phyloP scores from a whole-genome alignment of 139 green algal species.

The Chlamydomonas sphaeroides region DNA sequence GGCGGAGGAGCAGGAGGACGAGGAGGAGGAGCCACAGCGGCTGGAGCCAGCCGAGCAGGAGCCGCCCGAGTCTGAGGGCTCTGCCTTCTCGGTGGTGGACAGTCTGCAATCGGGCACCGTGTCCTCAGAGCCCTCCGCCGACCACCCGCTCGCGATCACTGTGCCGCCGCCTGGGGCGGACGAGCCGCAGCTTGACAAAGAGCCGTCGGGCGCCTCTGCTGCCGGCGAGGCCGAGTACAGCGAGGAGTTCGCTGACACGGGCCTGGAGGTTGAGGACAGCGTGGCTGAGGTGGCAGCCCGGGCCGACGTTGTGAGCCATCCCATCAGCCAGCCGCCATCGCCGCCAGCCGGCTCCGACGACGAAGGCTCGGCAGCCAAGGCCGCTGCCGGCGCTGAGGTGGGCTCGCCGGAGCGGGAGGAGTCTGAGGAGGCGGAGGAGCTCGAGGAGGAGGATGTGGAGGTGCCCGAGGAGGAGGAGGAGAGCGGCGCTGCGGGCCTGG shows the following conservation, averaged over 20 bases:
- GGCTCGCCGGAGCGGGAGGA: not conserved
- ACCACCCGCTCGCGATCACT: not conserved
- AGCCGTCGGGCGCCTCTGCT: not conserved
- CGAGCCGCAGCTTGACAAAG: not conserved
- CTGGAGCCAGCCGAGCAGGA: not conserved
- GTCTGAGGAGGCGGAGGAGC: no score
- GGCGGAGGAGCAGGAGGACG: not conserved
- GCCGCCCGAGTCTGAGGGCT: not conserved
- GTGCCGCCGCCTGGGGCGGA: not conserved
- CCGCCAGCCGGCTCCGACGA: not conserved
- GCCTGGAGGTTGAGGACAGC: not conserved
- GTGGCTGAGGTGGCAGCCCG: no score
- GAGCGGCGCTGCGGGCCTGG: not conserved
- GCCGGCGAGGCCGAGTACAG: not conserved
- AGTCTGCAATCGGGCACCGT: not conserved
- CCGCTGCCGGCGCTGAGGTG: no score
- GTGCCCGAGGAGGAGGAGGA: not conserved
- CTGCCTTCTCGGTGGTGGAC: conserved; percentile 21
- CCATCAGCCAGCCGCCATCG: conserved; percentile 24
- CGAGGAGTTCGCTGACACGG: not conserved
- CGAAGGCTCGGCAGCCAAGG: not conserved
- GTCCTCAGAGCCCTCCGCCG: conserved; percentile 12
- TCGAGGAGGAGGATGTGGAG: not conserved
- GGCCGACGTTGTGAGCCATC: not conserved
- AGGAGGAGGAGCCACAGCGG: no score